Evolutionary conservation across 148 eudicot genomes (phyloP).

Genomic region (Arbutus unedo): DNA sequence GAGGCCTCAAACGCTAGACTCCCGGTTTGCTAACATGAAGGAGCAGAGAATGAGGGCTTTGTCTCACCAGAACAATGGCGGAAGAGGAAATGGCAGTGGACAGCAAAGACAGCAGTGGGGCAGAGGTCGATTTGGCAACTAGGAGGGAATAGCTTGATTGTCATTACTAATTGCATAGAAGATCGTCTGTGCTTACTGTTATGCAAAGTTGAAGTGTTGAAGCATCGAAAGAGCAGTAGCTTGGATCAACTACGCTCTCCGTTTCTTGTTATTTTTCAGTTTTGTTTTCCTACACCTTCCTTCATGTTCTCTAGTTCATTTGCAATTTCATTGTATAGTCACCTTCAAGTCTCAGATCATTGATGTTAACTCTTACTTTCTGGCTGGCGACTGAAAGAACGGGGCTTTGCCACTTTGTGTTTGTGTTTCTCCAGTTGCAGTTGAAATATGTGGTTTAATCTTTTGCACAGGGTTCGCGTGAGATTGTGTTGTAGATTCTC

Average conservation of each 20-base stretch:
- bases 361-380: neutral
- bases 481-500: neutral
- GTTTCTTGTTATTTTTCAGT: neutral
- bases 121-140: constrained; percentile 54
- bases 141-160: neutral
- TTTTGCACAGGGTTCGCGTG: neutral
- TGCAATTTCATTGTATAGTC: neutral
- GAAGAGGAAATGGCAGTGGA: constrained; percentile 35
- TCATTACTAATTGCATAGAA: neutral
- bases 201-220: neutral
- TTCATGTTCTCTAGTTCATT: neutral
- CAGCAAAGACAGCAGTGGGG: constrained; percentile 60
- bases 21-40: constrained; percentile 87
- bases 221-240: neutral
- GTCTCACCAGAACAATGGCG: constrained; percentile 41
- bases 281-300: neutral
- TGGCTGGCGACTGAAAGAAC: neutral
- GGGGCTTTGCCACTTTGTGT: neutral
- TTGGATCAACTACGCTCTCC: neutral
- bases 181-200: neutral
- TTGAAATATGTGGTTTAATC: neutral
- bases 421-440: neutral
- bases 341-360: neutral
- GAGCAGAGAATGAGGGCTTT: constrained; percentile 72
- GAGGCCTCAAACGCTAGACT: constrained; percentile 81